Base-by-base conservation (phyloP, 108 stramenopile species). In the Pseudonitzschia pungens region DNA sequence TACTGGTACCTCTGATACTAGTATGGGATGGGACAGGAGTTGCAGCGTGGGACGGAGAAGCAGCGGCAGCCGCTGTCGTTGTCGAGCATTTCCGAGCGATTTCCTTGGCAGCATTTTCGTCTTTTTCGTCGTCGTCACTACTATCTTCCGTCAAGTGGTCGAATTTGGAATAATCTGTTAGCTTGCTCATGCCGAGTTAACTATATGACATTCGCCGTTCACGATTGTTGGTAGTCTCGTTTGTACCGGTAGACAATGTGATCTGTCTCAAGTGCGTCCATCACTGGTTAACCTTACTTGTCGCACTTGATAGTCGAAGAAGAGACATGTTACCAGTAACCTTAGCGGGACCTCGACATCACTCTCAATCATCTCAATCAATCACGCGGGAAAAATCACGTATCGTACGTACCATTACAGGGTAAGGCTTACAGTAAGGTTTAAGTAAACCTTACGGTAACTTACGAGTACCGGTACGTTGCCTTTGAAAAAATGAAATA, bases 121-220 rank as follows among this genome's bases (percentile, higher is more conserved):
- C 66, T 20, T 72, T 79, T n/a, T 78, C 31, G 14, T 69, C 70
- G 8, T 86, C 77, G 18, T 75, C 73, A 42, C 67, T 65, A 41
- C 55, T 29, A 7, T 51, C 64, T 50, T 74, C 73, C 66, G 79
- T 81, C 21, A 92, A 58, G 72, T 85, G 80, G 68, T 92, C 91
- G 54, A 92, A 92, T 67, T 88, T 92, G 66, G 87, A 87, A 60
- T 92, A 92, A 52, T 92, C 89, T 15, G 79, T 74, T 24, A 87
- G 78, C 67, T 77, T 87, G 77, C 90, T 92, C 90, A 92, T 91
- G 26, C 18, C 69, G 45, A 18, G 45, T 18, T 1, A 48, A 48
- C 45, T 10, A 48, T 48, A 48, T 48, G 7, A 16, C 10, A 21
- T 28, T 31, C 15, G 31, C 29, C 24, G 53, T 24, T 24, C 5